Evolutionary conservation across 345 rosid genomes (phyloP).

Genomic region (Microcos paniculata): DNA sequence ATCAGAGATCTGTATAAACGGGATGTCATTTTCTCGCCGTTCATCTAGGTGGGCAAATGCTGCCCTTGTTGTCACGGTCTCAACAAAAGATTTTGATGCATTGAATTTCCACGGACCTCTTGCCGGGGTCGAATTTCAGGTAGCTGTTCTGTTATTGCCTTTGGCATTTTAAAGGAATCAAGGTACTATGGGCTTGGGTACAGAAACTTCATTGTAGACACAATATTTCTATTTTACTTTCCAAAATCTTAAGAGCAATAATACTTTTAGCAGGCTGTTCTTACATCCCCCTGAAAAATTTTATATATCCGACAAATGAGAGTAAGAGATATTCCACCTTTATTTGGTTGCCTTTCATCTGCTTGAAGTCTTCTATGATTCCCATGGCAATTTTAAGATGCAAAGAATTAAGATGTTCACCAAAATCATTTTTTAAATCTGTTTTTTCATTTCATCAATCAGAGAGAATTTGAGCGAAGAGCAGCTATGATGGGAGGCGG

Average conservation of each 20-base stretch:
- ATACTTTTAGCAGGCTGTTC: not conserved
- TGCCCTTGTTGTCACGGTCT: constrained; percentile 80
- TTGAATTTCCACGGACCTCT: constrained; percentile 76
- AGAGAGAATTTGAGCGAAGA: constrained; percentile 90
- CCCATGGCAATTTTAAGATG: not conserved
- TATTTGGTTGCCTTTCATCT: not conserved
- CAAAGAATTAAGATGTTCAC: not conserved
- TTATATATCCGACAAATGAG: not conserved
- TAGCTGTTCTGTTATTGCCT: constrained; percentile 20
- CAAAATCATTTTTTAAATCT: constrained; percentile 6
- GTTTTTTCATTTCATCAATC: constrained; percentile 20
- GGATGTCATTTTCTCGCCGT: constrained; percentile 97
- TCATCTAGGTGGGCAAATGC: constrained; percentile 98
- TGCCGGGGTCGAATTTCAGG: constrained; percentile 95
- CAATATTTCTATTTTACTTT: constrained; percentile 6
- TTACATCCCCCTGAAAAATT: not conserved
- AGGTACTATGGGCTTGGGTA: not conserved
- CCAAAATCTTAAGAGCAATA: not conserved
- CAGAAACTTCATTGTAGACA: not conserved
- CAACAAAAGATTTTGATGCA: constrained; percentile 63
- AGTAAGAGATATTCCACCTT: not conserved
- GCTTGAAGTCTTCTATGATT: not conserved
- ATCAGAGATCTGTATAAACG: constrained; percentile 86
- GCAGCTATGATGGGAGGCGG: constrained; percentile 95
- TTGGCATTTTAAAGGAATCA: not conserved